phyloP scores from a whole-genome alignment of 805 yeast genomes.

The Naumovozyma castellii region DNA sequence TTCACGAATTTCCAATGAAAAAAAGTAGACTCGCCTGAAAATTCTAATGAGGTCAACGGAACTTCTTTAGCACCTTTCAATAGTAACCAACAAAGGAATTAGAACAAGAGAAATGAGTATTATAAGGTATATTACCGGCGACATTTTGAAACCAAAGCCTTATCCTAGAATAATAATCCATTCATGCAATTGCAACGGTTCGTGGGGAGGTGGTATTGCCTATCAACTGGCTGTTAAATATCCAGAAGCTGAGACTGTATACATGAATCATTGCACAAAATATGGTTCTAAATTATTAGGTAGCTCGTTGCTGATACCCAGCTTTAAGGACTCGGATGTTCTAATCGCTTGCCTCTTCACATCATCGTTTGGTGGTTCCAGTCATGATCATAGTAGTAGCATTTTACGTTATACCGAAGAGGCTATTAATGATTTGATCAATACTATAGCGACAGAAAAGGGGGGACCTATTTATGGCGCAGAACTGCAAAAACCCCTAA shows the following conservation, averaged over 20 bases:
- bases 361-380: slow-evolving; percentile 41
- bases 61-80: too few relatives aligned
- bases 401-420: slow-evolving; percentile 43
- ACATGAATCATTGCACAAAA: slow-evolving; percentile 27
- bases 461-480: background rate
- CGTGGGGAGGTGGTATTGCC: slow-evolving; percentile 86
- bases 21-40: too few relatives aligned
- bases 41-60: too few relatives aligned
- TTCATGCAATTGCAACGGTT: slow-evolving; percentile 69
- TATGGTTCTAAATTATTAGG: slow-evolving; percentile 38
- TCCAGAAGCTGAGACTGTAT: slow-evolving; percentile 47
- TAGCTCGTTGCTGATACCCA: slow-evolving; percentile 24
- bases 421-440: slow-evolving; percentile 41
- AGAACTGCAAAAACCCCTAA: slow-evolving; percentile 3
- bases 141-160: slow-evolving; percentile 7
- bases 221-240: slow-evolving; percentile 41
- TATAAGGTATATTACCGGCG: slow-evolving; percentile 14
- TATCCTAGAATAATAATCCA: slow-evolving; percentile 51
- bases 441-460: background rate
- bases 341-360: slow-evolving; percentile 66
- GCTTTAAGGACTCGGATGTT: slow-evolving; percentile 11
- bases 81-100: too few relatives aligned
- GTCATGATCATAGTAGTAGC: slow-evolving; percentile 34
- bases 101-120: slow-evolving; percentile 10
- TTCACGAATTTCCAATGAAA: too few relatives aligned